phyloP scores from a whole-genome alignment of 495 filamentous ascomycete species.

The Tirmania nivea region DNA sequence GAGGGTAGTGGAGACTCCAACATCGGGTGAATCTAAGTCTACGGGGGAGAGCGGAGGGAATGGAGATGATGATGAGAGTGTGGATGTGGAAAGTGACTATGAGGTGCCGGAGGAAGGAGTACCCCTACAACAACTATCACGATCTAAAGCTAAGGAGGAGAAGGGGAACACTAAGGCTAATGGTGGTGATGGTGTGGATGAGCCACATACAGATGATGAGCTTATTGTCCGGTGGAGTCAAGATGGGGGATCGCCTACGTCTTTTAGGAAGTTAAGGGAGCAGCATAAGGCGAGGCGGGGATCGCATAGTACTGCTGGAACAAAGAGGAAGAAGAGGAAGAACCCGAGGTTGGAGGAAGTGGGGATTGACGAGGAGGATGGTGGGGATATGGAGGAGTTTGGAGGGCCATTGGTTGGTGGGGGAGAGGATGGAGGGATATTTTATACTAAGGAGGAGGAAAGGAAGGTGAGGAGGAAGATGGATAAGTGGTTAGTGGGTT shows the following conservation, averaged over 20 bases:
- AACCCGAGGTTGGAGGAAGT: not conserved
- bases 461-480: conserved; percentile 45
- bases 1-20: too few relatives aligned
- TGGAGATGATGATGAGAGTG: too few relatives aligned
- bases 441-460: conserved; percentile 58
- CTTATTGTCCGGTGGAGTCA: not conserved
- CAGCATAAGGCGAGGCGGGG: not conserved
- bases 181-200: not conserved
- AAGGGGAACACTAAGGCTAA: not conserved
- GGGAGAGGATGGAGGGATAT: conserved; percentile 1
- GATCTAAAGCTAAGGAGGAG: too few relatives aligned
- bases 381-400: conserved; percentile 4
- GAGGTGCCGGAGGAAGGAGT: too few relatives aligned
- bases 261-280: not conserved
- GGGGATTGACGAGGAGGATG: not conserved
- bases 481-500: conserved; percentile 53
- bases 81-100: too few relatives aligned
- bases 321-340: not conserved
- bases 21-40: too few relatives aligned
- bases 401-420: conserved; percentile 2
- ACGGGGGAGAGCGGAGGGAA: too few relatives aligned
- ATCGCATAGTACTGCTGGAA: not conserved
- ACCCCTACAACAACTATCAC: too few relatives aligned
- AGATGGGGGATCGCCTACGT: not conserved
- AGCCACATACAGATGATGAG: not conserved